These are phyloP conservation scores for Gymnopilus junonius DNA, from an alignment of 768 basidiomycete species.

Conservation along the genomic window DNA sequence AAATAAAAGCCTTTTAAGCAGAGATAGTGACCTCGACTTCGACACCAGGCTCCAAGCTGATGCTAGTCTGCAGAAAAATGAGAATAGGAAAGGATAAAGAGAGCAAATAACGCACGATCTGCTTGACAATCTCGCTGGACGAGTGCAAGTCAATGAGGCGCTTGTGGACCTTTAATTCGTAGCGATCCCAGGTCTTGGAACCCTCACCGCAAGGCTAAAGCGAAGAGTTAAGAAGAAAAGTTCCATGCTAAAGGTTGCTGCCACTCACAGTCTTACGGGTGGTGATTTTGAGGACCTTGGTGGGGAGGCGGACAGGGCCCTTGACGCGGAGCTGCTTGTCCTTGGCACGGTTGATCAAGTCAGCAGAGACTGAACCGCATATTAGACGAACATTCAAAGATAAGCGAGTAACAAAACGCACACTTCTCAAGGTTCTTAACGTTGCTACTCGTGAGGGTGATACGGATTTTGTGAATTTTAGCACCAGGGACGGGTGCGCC, in stretches of 20 bases:
- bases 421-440: slow-evolving; percentile 99
- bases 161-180: slow-evolving; percentile 99
- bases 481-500: slow-evolving; percentile 83
- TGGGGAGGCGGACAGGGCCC: slow-evolving; percentile 98
- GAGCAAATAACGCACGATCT: slow-evolving; percentile 76
- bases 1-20: slow-evolving; percentile 40
- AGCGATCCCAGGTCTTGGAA: slow-evolving; percentile 99
- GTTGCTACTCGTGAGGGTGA: slow-evolving; percentile 98
- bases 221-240: slow-evolving; percentile 2
- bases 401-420: slow-evolving; percentile 39
- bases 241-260: background rate
- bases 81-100: background rate
- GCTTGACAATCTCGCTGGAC: slow-evolving; percentile 98
- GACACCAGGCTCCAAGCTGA: slow-evolving; percentile 98
- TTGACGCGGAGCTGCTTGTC: slow-evolving; percentile 99
- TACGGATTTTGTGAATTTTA: slow-evolving; percentile 99
- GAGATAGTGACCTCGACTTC: slow-evolving; percentile 99
- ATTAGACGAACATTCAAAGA: background rate
- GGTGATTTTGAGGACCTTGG: slow-evolving; percentile 98
- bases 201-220: slow-evolving; percentile 98
- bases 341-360: slow-evolving; percentile 98
- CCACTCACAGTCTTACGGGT: slow-evolving; percentile 93
- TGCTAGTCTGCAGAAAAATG: slow-evolving; percentile 73
- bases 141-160: slow-evolving; percentile 99
- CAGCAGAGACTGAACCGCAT: slow-evolving; percentile 74